These are phyloP conservation scores for Brassica incana DNA, from an alignment of 345 rosid genomes.

Conservation along the genomic window DNA sequence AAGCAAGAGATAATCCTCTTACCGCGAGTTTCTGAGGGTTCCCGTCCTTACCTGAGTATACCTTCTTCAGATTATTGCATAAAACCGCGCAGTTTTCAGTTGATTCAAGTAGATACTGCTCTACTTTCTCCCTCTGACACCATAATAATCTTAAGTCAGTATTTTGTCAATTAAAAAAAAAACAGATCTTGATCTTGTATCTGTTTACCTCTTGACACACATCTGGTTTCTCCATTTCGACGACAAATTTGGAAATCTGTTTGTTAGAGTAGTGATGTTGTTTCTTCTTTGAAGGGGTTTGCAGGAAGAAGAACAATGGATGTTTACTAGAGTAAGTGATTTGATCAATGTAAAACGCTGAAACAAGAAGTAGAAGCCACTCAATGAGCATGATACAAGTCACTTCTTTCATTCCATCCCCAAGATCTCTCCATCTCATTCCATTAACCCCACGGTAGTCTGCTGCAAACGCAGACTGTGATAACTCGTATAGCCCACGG, in stretches of 20 bases:
- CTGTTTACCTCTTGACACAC: constrained; percentile 78
- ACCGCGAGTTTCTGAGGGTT: constrained; percentile 89
- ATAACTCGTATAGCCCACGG: constrained; percentile 87
- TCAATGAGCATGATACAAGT: constrained; percentile 69
- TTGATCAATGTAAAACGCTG: constrained; percentile 76
- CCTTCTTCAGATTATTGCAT: constrained; percentile 71
- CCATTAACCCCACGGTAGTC: constrained; percentile 59
- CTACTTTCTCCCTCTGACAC: constrained; percentile 76
- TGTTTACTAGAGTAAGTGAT: constrained; percentile 56
- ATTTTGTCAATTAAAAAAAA: not conserved
- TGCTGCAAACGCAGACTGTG: constrained; percentile 58
- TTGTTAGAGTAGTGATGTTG: constrained; percentile 37
- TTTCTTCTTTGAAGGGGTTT: constrained; percentile 46
- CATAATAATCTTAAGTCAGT: constrained; percentile 11
- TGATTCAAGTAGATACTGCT: constrained; percentile 62
- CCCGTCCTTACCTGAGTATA: constrained; percentile 79
- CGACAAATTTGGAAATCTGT: constrained; percentile 68
- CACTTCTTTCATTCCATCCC: constrained; percentile 72
- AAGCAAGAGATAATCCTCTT: constrained; percentile 84
- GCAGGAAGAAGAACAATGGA: constrained; percentile 56
- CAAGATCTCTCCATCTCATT: constrained; percentile 73
- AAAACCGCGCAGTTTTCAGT: constrained; percentile 53
- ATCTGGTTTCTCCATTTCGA: constrained; percentile 81
- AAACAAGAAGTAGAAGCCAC: constrained; percentile 66
- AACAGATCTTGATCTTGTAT: not conserved